Evolutionary conservation across 106 monocot species (phyloP).

Genomic region (Agapanthus africanus): DNA sequence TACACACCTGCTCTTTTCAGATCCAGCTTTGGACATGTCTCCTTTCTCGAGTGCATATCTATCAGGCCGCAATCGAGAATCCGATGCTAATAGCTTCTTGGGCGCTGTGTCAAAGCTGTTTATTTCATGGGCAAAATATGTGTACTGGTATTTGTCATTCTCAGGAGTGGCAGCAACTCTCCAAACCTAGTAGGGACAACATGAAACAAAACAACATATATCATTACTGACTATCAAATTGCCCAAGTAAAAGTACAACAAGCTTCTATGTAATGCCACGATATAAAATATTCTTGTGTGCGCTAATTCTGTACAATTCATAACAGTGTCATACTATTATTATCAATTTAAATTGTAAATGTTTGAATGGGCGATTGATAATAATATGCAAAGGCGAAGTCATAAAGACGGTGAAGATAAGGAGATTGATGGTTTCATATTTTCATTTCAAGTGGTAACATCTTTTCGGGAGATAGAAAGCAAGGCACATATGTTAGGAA

Average conservation of each 20-base stretch:
- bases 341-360: neutral
- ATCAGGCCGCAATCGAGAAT: slow-evolving; percentile 83
- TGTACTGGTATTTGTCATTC: slow-evolving; percentile 87
- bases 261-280: neutral
- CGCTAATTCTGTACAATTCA: neutral
- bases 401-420: neutral
- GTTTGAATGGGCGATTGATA: neutral
- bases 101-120: slow-evolving; percentile 98
- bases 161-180: slow-evolving; percentile 62
- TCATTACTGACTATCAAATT: neutral
- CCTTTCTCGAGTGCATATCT: slow-evolving; percentile 83
- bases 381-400: neutral
- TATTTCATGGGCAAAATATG: slow-evolving; percentile 85
- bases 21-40: slow-evolving; percentile 69
- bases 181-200: slow-evolving; percentile 75
- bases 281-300: neutral
- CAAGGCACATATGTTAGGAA: no score
- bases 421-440: no score
- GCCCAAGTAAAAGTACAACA: neutral
- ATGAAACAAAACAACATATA: neutral
- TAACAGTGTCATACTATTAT: neutral
- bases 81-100: slow-evolving; percentile 64
- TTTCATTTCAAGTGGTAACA: no score
- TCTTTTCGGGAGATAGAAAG: no score
- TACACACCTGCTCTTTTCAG: slow-evolving; percentile 76